Evolutionary conservation across 345 rosid genomes (phyloP).

Genomic region (Lagerstroemia speciosa): DNA sequence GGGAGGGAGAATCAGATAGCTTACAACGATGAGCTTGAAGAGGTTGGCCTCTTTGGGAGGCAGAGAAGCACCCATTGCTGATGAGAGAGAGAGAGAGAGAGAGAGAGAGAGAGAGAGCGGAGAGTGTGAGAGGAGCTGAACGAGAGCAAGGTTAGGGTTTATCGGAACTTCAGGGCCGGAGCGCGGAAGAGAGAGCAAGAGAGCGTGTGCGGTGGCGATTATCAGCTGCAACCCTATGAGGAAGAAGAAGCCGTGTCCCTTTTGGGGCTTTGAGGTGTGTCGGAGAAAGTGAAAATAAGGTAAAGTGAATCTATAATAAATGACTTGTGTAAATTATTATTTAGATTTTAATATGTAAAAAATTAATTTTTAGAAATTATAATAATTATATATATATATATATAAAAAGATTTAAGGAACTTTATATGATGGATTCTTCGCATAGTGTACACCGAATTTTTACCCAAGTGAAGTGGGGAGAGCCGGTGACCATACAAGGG

Average conservation of each 20-base stretch:
- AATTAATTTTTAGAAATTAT: too few species aligned
- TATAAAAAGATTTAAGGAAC: too few species aligned
- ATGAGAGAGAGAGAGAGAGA: background rate
- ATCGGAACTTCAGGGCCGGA: background rate
- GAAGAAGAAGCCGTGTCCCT: background rate
- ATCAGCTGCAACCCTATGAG: conserved; percentile 69
- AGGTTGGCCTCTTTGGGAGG: conserved; percentile 99
- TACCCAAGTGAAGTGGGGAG: too few species aligned
- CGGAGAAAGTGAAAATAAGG: background rate
- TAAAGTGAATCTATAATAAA: too few species aligned
- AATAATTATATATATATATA: too few species aligned
- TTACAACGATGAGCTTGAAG: conserved; percentile 99
- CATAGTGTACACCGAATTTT: too few species aligned
- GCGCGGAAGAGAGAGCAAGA: background rate
- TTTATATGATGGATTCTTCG: too few species aligned
- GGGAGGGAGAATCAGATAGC: conserved; percentile 24
- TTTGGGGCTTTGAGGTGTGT: background rate
- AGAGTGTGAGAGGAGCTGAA: background rate
- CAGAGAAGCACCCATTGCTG: conserved; percentile 86
- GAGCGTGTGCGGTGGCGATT: conserved; percentile 46
- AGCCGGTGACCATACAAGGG: too few species aligned
- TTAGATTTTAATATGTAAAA: too few species aligned
- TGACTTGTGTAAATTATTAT: too few species aligned
- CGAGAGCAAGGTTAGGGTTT: background rate
- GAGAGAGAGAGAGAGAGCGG: background rate